Evolutionary conservation across 2,329 filamentous ascomycete species (phyloP).

Genomic region (Ceratocystis huliohia): DNA sequence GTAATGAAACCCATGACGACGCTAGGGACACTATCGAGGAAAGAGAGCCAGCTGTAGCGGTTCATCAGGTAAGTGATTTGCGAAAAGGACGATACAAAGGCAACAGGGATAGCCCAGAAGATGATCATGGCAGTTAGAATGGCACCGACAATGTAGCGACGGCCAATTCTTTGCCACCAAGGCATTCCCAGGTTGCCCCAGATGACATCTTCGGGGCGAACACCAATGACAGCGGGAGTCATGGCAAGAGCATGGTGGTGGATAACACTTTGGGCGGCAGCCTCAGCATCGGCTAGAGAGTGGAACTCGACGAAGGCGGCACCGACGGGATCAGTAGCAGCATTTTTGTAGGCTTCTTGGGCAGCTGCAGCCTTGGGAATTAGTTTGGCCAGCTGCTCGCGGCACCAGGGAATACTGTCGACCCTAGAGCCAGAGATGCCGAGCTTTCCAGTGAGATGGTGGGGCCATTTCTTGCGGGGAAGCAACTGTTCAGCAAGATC

Average conservation of each 20-base stretch:
- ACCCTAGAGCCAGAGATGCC: conserved; percentile 56
- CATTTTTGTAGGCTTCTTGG: conserved; percentile 53
- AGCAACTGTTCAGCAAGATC: conserved; percentile 52
- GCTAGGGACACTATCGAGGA: conserved; percentile 56
- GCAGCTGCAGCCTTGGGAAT: conserved; percentile 54
- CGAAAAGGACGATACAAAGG: conserved; percentile 70
- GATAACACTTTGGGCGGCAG: conserved; percentile 72
- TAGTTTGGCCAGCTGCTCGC: conserved; percentile 42
- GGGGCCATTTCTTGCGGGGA: conserved; percentile 53
- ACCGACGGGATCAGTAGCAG: conserved; percentile 52
- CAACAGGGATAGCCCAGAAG: conserved; percentile 71
- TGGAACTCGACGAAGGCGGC: conserved; percentile 88
- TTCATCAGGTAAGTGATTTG: conserved; percentile 61
- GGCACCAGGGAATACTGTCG: conserved; percentile 77
- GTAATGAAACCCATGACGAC: conserved; percentile 71
- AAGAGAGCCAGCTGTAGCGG: conserved; percentile 57
- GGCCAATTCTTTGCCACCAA: conserved; percentile 74
- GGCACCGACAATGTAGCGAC: conserved; percentile 54
- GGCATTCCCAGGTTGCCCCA: conserved; percentile 75
- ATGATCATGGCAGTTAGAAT: conserved; percentile 68
- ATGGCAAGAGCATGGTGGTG: conserved; percentile 82
- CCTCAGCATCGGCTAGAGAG: conserved; percentile 69
- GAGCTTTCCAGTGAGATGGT: conserved; percentile 50
- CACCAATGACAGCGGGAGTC: conserved; percentile 70
- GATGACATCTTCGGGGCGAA: conserved; percentile 70